Percentiles rank a stretch among this genome's conserved stretches.
phyloP scores from a whole-genome alignment of 495 filamentous ascomycete genomes.

The Lepraria neglecta region DNA sequence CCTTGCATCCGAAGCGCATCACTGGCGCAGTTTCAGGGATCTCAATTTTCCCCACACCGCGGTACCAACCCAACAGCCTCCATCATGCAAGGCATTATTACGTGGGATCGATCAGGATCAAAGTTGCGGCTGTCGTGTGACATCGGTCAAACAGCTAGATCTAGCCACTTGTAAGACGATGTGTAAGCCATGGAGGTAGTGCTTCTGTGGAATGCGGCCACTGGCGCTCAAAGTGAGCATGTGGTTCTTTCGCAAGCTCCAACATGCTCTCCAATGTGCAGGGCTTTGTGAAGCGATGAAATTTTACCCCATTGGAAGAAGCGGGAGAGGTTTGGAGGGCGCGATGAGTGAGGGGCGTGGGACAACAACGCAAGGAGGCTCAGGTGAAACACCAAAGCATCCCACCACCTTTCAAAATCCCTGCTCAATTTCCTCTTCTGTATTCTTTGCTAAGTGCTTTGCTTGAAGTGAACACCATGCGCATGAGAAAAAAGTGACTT shows the following conservation, averaged over 20 bases:
- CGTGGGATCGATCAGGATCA: neutral
- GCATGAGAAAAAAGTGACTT: neutral
- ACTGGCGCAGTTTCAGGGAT: conserved; percentile 7
- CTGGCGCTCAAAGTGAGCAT: too few relatives aligned
- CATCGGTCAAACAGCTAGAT: too few relatives aligned
- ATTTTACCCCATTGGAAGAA: neutral
- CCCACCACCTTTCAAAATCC: neutral
- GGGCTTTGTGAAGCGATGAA: neutral
- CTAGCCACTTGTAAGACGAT: too few relatives aligned
- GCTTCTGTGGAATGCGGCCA: too few relatives aligned
- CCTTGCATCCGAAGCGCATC: conserved; percentile 11
- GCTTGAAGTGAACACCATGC: neutral
- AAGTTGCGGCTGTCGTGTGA: too few relatives aligned
- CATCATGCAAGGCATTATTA: too few relatives aligned
- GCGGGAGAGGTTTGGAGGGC: neutral
- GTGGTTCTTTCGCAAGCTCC: neutral
- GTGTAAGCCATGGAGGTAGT: too few relatives aligned
- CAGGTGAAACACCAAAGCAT: conserved; percentile 4
- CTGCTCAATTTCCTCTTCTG: neutral
- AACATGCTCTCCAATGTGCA: neutral
- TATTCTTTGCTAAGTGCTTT: neutral
- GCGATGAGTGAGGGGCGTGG: conserved; percentile 7
- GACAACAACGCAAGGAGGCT: conserved; percentile 3
- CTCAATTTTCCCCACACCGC: neutral
- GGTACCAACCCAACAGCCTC: too few relatives aligned